Base-by-base conservation (phyloP, 2,329 filamentous ascomycete genomes). In the Penicillium sclerotigenum region DNA sequence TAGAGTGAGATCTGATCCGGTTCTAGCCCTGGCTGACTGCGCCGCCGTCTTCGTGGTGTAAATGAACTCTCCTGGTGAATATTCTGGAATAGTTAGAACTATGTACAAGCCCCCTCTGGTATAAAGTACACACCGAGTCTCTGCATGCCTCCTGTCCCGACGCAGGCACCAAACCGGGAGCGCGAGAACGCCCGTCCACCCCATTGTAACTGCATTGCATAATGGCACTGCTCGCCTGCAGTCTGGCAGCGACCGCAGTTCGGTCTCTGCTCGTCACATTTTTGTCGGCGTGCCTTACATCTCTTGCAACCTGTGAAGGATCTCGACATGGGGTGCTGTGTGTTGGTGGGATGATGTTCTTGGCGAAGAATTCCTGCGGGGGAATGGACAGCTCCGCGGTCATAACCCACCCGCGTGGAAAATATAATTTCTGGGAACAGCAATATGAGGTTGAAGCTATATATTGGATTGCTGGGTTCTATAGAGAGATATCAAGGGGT, bases 181-280 rank as follows among this genome's bases (percentile, higher is more conserved):
- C 71, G 70, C 54, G 73, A 75, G 57, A 75, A 75, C n/a, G 71
- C 67, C 55, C 73, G 68, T 31, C 74, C 74, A 63, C 73, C 72
- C 74, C 74, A 76, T 61, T 75, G 73, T 56, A 76, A 64, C 58
- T 74, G 68, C 68, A 76, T 72, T 43, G 74, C 66, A 70, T 76
- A 76, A 59, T 71, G 69, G 61, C 74, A 76, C 48, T 69, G 65
- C 47, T 65, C 65, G 31, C 67, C 68, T n/a, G 74, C 73, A 41
- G 66, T 60, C 61, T 69, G 66, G 60, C 75, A 77, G 55, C 75
- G 71, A 13, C 69, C 68, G 64, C 76, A 78, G 47, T 60, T 67
- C 26, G 76, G 76, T 55, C 71, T 70, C 49, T 68, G 65, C 63
- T 78, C 76, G 58, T 78, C 75, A 65, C 76, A 78, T 73, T 77